Conservation (phyloP, 1,284 basidiomycete species). For the Microbotryum intermedium region DNA sequence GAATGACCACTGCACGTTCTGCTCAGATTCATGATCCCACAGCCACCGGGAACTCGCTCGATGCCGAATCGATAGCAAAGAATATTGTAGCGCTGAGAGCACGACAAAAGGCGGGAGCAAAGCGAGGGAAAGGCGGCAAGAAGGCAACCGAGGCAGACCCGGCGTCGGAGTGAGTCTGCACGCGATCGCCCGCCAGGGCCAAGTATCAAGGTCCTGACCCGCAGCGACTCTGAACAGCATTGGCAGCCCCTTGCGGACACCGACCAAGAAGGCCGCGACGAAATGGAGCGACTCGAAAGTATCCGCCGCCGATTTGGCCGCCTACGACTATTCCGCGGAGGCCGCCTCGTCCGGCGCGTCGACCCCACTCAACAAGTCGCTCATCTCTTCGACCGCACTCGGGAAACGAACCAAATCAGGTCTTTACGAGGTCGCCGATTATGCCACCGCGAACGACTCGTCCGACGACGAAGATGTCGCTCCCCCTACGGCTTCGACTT, state of each 20-base stretch:
- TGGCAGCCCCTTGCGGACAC: conserved; percentile 10
- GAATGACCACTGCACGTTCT: too few species aligned
- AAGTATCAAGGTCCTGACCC: conserved; percentile 27
- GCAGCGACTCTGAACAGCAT: conserved; percentile 22
- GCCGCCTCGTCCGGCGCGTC: conserved; percentile 5
- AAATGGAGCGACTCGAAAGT: conserved; percentile 27
- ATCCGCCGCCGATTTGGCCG: conserved; percentile 52
- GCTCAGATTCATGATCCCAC: too few species aligned
- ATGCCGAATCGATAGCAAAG: conserved; percentile 81
- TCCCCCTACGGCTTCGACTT: conserved; percentile 37
- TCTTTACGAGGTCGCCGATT: conserved; percentile 33
- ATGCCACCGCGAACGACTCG: conserved; percentile 35
- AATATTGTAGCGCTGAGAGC: conserved; percentile 86
- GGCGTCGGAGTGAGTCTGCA: conserved; percentile 30
- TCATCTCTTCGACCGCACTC: conserved; percentile 69
- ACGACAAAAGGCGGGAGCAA: conserved; percentile 46
- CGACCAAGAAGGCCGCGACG: conserved; percentile 33
- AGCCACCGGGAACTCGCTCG: conserved; percentile 33
- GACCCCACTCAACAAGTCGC: conserved; percentile 23
- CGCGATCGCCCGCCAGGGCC: conserved; percentile 1
- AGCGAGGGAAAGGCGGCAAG: conserved; percentile 49
- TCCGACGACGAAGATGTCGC: conserved; percentile 43
- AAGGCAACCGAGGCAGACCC: conserved; percentile 48
- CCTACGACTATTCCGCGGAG: conserved; percentile 31
- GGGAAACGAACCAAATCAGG: conserved; percentile 71